Evolutionary conservation across 495 filamentous ascomycete species (phyloP), one percentile per base, ranked within the genome.

Genomic region (Lophiotrema nucula): DNA sequence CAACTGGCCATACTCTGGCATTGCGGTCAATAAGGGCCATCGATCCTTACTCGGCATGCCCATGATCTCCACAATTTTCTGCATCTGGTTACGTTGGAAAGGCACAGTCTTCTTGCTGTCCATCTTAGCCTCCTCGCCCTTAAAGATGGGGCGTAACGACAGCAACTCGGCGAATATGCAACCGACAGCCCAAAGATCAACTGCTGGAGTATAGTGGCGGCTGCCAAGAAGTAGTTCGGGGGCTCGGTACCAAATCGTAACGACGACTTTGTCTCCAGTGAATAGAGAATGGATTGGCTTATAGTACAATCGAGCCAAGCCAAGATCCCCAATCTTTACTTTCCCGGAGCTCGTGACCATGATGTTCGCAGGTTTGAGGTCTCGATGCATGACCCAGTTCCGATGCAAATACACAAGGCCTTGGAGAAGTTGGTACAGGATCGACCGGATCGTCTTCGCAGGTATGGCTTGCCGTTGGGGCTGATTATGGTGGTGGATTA

Each of bases 241-340:
- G 0, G 93, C 95, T 21, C 93, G 90, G 64, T 99, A 99, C 93
- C 93, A 99, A 56, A 99, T 99, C 0, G 93, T 99, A 12, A 99
- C 93, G 38, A 99, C 93, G 1, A 99, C 93, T 69, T 99, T 99
- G 69, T 99, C 93, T 48, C 95, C 93, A 33, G 80, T 87, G 76
- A 89, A 99, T 3, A 99, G 82, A 0, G 86, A 88, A 62, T 95
- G 88, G 8, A 97, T 76, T 0, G 93, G 93, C 64, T 97, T 96
- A 74, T 93, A 87, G 73, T 97, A 97, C 2, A 97, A 77, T 12
- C 93, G 86, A 0, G 92, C 92, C 1, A 98, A 80, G 6, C 92
- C 92, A 4, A 98, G 77, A 72, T 98, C 92, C 25, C 92, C 92
- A 61, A 98, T 92, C 64, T 92, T 90, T 62, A 98, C 90, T 51